A percentile compares a stretch with the other conserved stretches of the same genome.
These are phyloP conservation scores for Fraxinus quadrangulata DNA, from an alignment of 257 asterid genomes.

Conservation along the genomic window DNA sequence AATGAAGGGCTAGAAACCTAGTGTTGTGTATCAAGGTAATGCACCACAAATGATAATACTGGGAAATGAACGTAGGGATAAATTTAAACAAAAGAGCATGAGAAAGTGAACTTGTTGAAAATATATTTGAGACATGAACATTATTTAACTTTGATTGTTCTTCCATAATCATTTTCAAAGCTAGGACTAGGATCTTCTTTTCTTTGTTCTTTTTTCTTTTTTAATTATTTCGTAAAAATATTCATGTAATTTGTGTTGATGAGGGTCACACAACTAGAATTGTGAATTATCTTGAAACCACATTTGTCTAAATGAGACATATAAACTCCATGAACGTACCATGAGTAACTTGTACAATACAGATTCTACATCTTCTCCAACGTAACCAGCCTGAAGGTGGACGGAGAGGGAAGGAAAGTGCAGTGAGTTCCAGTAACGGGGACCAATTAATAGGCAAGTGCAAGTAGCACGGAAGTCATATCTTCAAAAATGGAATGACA, in stretches of 20 bases:
- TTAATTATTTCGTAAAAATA: not conserved
- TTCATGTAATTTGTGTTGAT: not conserved
- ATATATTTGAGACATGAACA: not conserved
- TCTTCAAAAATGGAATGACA: not conserved
- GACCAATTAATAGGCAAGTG: slow-evolving; percentile 1
- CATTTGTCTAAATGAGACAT: slow-evolving; percentile 10
- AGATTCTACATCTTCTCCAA: slow-evolving; percentile 97
- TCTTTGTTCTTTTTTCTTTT: no score
- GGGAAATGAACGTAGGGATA: not conserved
- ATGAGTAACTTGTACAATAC: slow-evolving; percentile 69
- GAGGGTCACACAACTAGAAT: slow-evolving; percentile 19
- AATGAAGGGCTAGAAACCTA: slow-evolving; percentile 16
- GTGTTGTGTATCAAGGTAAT: slow-evolving; percentile 1
- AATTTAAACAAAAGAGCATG: not conserved
- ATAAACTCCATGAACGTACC: slow-evolving; percentile 48
- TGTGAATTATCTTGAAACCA: slow-evolving; percentile 8
- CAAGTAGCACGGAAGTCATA: slow-evolving; percentile 2
- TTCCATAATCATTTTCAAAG: not conserved
- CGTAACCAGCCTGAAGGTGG: slow-evolving; percentile 82
- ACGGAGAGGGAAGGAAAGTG: slow-evolving; percentile 14
- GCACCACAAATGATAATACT: not conserved
- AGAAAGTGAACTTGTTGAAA: slow-evolving; percentile 13
- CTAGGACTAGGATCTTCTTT: not conserved
- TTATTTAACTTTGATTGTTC: not conserved
- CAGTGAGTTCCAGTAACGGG: slow-evolving; percentile 17